Conservation (phyloP, 371 early-diverging fungal species). For the Dinochytrium kinnereticum region DNA sequence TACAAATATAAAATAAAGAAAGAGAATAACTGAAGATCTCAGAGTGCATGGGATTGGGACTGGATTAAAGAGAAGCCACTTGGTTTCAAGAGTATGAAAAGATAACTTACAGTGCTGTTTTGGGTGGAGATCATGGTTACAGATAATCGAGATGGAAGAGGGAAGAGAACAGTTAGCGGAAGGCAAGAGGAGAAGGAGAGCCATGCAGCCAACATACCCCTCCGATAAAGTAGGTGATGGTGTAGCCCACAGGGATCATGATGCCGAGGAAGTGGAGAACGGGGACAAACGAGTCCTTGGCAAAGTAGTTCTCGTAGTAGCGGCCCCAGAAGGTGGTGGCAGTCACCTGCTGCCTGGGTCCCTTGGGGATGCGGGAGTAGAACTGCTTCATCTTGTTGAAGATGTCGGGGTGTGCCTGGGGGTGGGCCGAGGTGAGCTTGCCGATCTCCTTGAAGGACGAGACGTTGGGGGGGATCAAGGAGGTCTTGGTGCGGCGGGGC, state of each 20-base stretch:
- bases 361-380: constrained; percentile 53
- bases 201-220: constrained; percentile 39
- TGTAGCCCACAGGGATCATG: constrained; percentile 53
- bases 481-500: constrained; percentile 43
- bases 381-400: constrained; percentile 53
- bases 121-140: too few relatives aligned
- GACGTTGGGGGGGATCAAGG: constrained; percentile 55
- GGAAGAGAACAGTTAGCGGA: neutral
- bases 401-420: constrained; percentile 59
- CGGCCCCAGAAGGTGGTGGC: constrained; percentile 42
- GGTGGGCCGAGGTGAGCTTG: constrained; percentile 45
- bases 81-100: neutral
- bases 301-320: constrained; percentile 53
- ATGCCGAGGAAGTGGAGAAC: constrained; percentile 54
- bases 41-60: too few relatives aligned
- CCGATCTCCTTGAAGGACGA: constrained; percentile 55
- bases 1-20: too few relatives aligned
- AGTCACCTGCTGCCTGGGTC: constrained; percentile 30
- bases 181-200: neutral
- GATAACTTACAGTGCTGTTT: constrained; percentile 33
- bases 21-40: too few relatives aligned
- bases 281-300: constrained; percentile 49
- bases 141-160: neutral
- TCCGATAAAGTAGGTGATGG: constrained; percentile 50
- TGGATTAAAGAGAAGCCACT: too few relatives aligned